Evolutionary conservation across 176 grass and related monocot genomes (phyloP), one percentile per base, ranked within the genome.

Genomic region (Dendrocalamus sinicus): DNA sequence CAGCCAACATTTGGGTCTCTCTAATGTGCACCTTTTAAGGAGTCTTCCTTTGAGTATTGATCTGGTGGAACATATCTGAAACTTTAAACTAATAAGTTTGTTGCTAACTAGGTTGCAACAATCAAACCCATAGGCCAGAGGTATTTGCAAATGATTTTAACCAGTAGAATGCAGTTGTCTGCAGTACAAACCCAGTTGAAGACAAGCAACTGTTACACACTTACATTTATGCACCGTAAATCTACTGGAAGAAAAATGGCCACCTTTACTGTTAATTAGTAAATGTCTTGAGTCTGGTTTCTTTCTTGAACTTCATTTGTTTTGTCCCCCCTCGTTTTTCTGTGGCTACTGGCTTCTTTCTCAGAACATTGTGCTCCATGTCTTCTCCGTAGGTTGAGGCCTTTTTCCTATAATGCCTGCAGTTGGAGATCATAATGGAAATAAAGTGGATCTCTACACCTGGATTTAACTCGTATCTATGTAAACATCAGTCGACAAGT

Each of bases 321-420:
- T 35, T 55, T 6, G 2, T 17, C 5, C 11, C 10, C 10, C 20
- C 11, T 13, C 69, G 24, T 73, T 50, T 43, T 72, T 72, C 23
- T 83, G 6, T 4, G 35, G 35, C 4, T 37, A 37, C 35, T 61
- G 3, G 53, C 60, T 62, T 14, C 3, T 1, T 64, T 8, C 44
- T 70, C 41, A 51, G 41, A 71, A 79, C 41, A 79, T 79, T 37
- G 52, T 11, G 22, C 12, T 85, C 17, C 43, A 57, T 61, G 12
- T 26, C 11, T 85, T 32, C 5, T 80, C n/a, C 55, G 10, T 71
- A 74, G 82, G 15, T 23, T 67, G n/a, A 67, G 37, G 39, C 24
- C 32, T 71, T 72, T 72, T 14, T 52, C 77, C n/a, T 48, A 59
- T 60, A 16, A 57, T 35, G 5, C 40, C 28, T 59, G 61, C 39